These are phyloP conservation scores for Tillandsia leiboldiana DNA, from an alignment of 176 grass and related monocot genomes.

Conservation along the genomic window DNA sequence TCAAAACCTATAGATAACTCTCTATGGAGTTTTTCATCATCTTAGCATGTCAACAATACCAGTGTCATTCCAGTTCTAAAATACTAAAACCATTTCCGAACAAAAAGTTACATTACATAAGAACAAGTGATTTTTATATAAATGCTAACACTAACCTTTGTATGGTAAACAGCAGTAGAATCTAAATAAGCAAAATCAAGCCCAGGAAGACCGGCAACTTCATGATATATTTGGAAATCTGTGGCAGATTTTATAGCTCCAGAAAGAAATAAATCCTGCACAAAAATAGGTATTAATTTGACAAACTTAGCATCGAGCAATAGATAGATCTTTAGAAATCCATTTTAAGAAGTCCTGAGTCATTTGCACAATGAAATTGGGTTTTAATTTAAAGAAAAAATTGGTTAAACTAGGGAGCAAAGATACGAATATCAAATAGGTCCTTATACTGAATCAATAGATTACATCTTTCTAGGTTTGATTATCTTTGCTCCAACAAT, in stretches of 20 bases:
- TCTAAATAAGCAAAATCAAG: too few relatives aligned
- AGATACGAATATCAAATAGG: too few relatives aligned
- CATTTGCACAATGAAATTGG: too few relatives aligned
- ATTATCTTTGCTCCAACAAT: background rate
- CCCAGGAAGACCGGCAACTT: too few relatives aligned
- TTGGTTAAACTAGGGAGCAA: too few relatives aligned
- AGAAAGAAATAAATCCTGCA: slow-evolving; percentile 79
- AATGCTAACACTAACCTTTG: slow-evolving; percentile 66
- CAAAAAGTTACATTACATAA: background rate
- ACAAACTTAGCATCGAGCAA: too few relatives aligned
- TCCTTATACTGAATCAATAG: background rate
- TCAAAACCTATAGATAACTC: background rate
- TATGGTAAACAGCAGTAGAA: slow-evolving; percentile 96
- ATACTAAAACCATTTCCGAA: background rate
- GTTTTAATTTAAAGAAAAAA: too few relatives aligned
- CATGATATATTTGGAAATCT: slow-evolving; percentile 98
- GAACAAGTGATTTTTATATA: too few relatives aligned
- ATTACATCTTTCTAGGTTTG: background rate
- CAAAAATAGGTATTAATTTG: background rate
- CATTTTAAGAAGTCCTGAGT: background rate
- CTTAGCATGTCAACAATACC: background rate
- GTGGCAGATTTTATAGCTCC: slow-evolving; percentile 96
- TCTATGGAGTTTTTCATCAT: background rate
- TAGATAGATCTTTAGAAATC: background rate
- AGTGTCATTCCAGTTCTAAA: background rate